These are phyloP conservation scores for Coemansia asiatica DNA, from an alignment of 192 early-diverging fungal genomes.

Conservation along the genomic window DNA sequence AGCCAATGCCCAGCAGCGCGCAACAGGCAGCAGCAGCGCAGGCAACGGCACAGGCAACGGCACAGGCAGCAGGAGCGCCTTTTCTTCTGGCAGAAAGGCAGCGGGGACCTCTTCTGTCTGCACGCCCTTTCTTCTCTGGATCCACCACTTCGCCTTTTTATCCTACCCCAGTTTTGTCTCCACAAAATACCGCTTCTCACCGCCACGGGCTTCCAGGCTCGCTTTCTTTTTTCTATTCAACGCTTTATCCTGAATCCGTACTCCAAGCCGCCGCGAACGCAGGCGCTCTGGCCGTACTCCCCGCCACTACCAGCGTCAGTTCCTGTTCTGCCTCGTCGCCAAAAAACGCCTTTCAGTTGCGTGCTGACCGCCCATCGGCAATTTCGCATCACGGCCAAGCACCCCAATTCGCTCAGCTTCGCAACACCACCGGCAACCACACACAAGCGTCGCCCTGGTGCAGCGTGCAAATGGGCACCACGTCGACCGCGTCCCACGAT, in stretches of 20 bases:
- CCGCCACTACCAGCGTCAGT: neutral
- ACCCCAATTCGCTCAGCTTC: neutral
- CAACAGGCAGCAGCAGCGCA: neutral
- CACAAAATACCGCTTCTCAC: neutral
- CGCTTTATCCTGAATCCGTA: neutral
- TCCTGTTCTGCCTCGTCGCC: neutral
- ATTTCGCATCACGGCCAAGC: neutral
- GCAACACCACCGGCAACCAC: neutral
- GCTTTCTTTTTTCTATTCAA: neutral
- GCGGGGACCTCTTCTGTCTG: neutral
- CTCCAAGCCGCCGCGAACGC: neutral
- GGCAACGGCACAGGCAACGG: neutral
- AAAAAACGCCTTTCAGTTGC: neutral
- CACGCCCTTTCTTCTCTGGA: neutral
- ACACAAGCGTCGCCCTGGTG: neutral
- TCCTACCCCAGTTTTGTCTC: neutral
- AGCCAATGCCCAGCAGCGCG: neutral
- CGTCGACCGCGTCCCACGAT: neutral
- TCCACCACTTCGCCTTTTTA: neutral
- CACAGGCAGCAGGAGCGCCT: neutral
- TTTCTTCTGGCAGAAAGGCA: neutral
- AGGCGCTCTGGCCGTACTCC: neutral
- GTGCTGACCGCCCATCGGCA: neutral
- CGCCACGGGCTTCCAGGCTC: neutral
- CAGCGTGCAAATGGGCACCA: slow-evolving; percentile 5